These are phyloP conservation scores for Trichoderma virens DNA, from an alignment of 495 filamentous ascomycete genomes.

Conservation along the genomic window DNA sequence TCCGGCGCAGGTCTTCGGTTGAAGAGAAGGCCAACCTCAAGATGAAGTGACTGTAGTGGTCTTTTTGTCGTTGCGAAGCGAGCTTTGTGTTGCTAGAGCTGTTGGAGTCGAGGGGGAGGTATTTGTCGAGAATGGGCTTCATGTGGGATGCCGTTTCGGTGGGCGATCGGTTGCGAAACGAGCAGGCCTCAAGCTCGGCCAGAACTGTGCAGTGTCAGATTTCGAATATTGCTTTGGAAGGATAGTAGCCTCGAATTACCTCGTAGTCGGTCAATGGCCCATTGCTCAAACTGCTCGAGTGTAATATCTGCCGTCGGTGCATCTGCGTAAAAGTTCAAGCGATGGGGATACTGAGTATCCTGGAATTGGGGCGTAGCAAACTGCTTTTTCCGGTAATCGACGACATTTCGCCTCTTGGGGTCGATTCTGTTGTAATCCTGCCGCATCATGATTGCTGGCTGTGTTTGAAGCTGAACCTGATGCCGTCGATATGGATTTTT, in stretches of 20 bases:
- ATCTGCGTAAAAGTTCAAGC: constrained; percentile 82
- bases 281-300: constrained; percentile 96
- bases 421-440: constrained; percentile 70
- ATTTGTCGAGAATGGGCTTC: constrained; percentile 72
- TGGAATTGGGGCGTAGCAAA: constrained; percentile 68
- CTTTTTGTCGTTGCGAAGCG: constrained; percentile 75
- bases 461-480: background rate
- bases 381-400: constrained; percentile 78
- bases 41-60: constrained; percentile 98
- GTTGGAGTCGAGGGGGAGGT: constrained; percentile 75
- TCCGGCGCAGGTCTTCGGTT: constrained; percentile 84
- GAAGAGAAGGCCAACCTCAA: constrained; percentile 86
- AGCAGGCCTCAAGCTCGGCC: constrained; percentile 90
- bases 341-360: constrained; percentile 69
- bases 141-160: constrained; percentile 75
- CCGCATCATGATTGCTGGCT: constrained; percentile 53
- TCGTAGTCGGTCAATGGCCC: constrained; percentile 90
- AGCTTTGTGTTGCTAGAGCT: constrained; percentile 50
- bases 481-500: background rate
- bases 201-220: constrained; percentile 54
- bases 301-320: constrained; percentile 93
- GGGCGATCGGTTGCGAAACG: constrained; percentile 80
- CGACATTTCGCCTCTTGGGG: constrained; percentile 62
- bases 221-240: too few species aligned
- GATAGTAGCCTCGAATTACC: constrained; percentile 37